Evolutionary conservation across 2,329 filamentous ascomycete species (phyloP), one percentile per base, ranked within the genome.

Genomic region (Curvularia sp.): DNA sequence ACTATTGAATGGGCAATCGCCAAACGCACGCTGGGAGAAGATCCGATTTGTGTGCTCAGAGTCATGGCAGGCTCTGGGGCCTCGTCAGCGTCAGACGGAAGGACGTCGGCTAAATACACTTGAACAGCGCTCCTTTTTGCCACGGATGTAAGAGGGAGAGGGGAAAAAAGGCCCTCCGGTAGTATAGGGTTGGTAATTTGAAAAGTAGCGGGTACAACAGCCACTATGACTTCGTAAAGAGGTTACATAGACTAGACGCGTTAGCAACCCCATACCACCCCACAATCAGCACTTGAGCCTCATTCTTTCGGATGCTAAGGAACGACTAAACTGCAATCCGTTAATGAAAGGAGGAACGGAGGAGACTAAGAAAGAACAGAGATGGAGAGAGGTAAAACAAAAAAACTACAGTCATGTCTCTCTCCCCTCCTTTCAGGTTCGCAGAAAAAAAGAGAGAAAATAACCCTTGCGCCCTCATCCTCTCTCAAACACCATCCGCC

Each of bases 81-180:
- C 32, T 49, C 47, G 47, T 49, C 47, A 49, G 47, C 47, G 47
- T 49, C 47, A 49, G 47, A 49, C 47, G 47, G 47, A 34, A 27
- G 21, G 36, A 49, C 32, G 47, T 49, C 47, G 47, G 47, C 6
- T 15, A 36, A 19, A 49, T 38, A 21, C 12, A 9, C 21, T 38
- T n/a, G 8, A 39, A 36, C 32, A n/a, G 15, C 34, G 9, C 15
- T 36, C 12, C 5, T 25, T 38, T 38, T n/a, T 49, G 25, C 47
- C 32, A 9, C 4, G 18, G 13, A 27, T 32, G 9, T 6, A 12
- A 23, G 10, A 36, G 15, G 34, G 34, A 36, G 8, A 7, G 2
- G 6, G 15, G 18, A 18, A 43, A 36, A 18, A 43, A n/a, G 13
- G 13, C 13, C 41, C 15, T 27, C 41, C 41, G 6, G 27, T 27